Conservation (phyloP, 169 alveolate genomes). For the Eimeria falciformis region DNA sequence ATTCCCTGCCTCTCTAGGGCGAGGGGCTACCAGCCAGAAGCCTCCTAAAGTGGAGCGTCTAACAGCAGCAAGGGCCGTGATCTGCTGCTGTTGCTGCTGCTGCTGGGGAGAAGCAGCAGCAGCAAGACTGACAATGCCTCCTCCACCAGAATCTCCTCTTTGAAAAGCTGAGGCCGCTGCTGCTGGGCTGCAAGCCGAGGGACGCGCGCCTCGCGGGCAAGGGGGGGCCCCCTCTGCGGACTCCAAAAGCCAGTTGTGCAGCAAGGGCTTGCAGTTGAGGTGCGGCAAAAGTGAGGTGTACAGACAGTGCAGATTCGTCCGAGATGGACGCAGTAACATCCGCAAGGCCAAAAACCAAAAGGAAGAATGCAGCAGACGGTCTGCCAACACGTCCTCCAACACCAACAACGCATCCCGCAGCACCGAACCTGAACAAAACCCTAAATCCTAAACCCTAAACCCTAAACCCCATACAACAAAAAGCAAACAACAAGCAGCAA, state of each 20-base stretch:
- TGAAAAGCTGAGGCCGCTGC: slow-evolving; percentile 33
- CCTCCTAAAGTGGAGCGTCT: slow-evolving; percentile 67
- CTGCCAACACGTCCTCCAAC: slow-evolving; percentile 74
- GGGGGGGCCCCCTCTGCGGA: slow-evolving; percentile 45
- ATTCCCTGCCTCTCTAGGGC: slow-evolving; percentile 67
- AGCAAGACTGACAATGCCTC: slow-evolving; percentile 53
- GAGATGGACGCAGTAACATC: slow-evolving; percentile 74
- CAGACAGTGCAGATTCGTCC: slow-evolving; percentile 73
- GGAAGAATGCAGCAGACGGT: slow-evolving; percentile 78
- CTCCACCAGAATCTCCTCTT: slow-evolving; percentile 17
- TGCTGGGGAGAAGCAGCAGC: slow-evolving; percentile 14
- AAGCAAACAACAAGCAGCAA: not conserved
- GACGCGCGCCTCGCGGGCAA: slow-evolving; percentile 16
- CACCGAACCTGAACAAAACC: slow-evolving; percentile 68
- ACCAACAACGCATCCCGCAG: slow-evolving; percentile 80
- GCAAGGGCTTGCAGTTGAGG: slow-evolving; percentile 79
- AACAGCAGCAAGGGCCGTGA: not conserved
- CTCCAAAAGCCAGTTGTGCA: slow-evolving; percentile 78
- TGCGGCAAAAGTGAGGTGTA: slow-evolving; percentile 82
- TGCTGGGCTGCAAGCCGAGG: not conserved
- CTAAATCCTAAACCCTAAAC: slow-evolving; percentile 20
- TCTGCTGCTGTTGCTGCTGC: slow-evolving; percentile 26
- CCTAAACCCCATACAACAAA: not conserved
- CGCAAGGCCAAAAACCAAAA: slow-evolving; percentile 81
- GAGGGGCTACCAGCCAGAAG: slow-evolving; percentile 79